phyloP scores from a whole-genome alignment of 441 rosid species.

The Syzygium malaccense region DNA sequence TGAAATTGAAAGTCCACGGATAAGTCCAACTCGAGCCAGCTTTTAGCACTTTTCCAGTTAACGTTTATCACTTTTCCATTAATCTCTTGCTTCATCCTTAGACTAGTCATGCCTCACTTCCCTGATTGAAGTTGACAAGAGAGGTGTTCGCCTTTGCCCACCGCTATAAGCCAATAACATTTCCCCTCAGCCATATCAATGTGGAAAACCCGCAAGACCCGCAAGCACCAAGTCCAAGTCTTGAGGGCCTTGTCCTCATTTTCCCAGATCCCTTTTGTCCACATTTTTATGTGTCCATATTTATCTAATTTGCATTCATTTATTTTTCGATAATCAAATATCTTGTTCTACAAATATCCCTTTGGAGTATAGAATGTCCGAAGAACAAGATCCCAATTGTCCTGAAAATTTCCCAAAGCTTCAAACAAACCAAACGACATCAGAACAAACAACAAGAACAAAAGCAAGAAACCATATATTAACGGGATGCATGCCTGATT shows the following conservation, averaged over 20 bases:
- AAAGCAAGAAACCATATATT: too few species aligned
- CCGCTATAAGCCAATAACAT: neutral
- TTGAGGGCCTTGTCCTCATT: neutral
- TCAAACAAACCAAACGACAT: neutral
- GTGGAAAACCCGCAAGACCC: neutral
- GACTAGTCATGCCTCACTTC: neutral
- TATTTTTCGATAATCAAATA: too few species aligned
- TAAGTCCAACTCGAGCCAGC: neutral
- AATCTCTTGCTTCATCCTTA: neutral
- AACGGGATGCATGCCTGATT: too few species aligned
- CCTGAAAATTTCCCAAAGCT: too few species aligned
- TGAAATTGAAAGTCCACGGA: neutral
- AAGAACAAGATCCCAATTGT: neutral
- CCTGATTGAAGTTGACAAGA: neutral
- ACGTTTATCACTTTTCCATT: neutral
- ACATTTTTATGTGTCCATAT: too few species aligned
- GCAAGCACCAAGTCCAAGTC: neutral
- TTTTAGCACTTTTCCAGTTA: neutral
- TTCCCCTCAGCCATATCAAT: neutral
- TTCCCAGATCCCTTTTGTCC: neutral
- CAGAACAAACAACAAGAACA: neutral
- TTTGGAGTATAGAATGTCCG: neutral
- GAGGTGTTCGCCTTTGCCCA: neutral
- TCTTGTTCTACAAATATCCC: neutral
- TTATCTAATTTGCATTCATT: neutral